Base-by-base conservation (phyloP, 2,329 filamentous ascomycete genomes). In the Botrytis tulipae region DNA sequence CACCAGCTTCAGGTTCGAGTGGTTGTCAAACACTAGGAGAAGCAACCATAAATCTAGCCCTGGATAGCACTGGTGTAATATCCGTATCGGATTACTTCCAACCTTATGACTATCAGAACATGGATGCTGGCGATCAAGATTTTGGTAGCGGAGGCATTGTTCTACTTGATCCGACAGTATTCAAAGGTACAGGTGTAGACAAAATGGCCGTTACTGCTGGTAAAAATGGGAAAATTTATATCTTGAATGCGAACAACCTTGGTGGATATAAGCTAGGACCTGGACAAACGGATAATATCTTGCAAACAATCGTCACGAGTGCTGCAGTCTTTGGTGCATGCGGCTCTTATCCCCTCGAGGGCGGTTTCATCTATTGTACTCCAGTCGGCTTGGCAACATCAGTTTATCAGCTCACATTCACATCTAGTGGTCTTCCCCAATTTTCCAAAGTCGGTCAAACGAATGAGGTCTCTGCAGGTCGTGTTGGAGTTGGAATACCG, bases 21-120 rank as follows among this genome's bases (percentile, higher is more conserved):
- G 74, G 76, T 10, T 76, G 81, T 42, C 76, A 76, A 44, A 81
- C 84, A 0, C 79, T 86, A 54, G 84, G 85, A 60, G 83, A 86
- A 76, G 83, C 83, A 0, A 82, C 84, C 0, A 81, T 86, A 14
- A 84, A 85, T 76, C 82, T 86, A 79, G 83, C 82, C 0, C 78
- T 84, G 22, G 65, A 75, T 44, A 60, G 32, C 22, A 78, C 75
- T 18, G 81, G 79, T 6, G 79, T 78, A 25, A 70, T 83, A 20
- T 77, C 78, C 12, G 67, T 82, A 10, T 75, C 78, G 37, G 83
- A 85, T 72, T 85, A 83, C 73, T 85, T 84, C 73, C 80, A 84
- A 76, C 83, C 84, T 0, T 84, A 81, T 73, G 83, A 84, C 72
- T 84, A 84, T 22, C 46, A 54, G 48, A 78, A 80, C 44, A 76